Base-by-base conservation (phyloP, 805 yeast genomes). In the Candida corydali region DNA sequence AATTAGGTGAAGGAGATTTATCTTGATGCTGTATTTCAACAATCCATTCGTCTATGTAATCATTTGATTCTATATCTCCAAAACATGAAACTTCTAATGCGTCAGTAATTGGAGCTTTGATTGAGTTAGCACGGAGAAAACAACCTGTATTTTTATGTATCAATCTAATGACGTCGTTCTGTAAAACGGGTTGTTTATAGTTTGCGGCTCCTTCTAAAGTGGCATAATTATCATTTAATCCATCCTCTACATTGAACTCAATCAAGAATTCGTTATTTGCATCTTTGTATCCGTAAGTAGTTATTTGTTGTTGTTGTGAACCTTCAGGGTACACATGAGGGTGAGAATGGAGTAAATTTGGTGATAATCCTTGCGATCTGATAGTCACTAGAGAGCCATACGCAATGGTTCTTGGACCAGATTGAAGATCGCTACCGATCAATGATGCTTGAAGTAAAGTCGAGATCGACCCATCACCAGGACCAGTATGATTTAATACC, bases 391-490 rank as follows among this genome's bases (percentile, higher is more conserved):
- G 54, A 2, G 89, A 82, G 17, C 82, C 83, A 47, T 56, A 68
- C 3, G 80, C 79, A 18, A 83, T 65, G 32, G 80, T 76, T 40
- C 86, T 55, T 15, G 94, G 89, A 9, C 87, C 86, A 17, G 73
- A 57, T 23, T 68, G 70, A 36, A 91, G 71, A 12, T 78, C 73
- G 32, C 80, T 76, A 8, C 83, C 86, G 35, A 73, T 73, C 44
- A 93, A 66, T 41, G 91, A 86, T 8, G 91, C 89, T 61, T 93
- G 98, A 62, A 93, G 81, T 36, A 91, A 70, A 0, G 97, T 81
- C 12, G 93, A 81, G 65, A 93, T 86, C 36, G 93, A 80, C 3
- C 94, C 84, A 58, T 91, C 96, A 28, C 98, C 98, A 0, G 96
- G 80, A 14, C 98, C 98, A 1, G 94, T 75, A 50, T 79, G 80